A percentile compares a stretch with the other conserved stretches of the same genome.
Conservation (phyloP, 2,329 filamentous ascomycete genomes). For the Arthrobotrys sinensis region DNA sequence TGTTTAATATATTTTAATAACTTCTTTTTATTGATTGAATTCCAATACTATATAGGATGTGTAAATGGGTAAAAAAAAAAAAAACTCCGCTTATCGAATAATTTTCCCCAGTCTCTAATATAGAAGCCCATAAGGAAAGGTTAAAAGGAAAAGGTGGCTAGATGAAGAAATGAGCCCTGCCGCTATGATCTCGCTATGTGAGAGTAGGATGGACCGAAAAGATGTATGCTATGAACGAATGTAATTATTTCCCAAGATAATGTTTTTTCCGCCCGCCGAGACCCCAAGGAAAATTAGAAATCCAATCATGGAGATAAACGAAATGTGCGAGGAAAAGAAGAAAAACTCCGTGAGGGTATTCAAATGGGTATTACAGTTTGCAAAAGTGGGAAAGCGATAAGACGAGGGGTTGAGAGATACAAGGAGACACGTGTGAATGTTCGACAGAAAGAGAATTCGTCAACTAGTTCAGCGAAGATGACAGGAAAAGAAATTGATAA, state of each 20-base stretch:
- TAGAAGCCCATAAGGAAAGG: slow-evolving; percentile 50
- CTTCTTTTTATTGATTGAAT: slow-evolving; percentile 34
- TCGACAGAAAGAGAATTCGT: slow-evolving; percentile 48
- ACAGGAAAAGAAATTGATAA: slow-evolving; percentile 43
- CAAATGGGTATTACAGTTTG: slow-evolving; percentile 60
- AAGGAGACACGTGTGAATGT: slow-evolving; percentile 42
- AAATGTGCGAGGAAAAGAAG: slow-evolving; percentile 34
- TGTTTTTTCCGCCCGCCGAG: slow-evolving; percentile 37
- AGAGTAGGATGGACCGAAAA: slow-evolving; percentile 28
- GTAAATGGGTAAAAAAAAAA: slow-evolving; percentile 9
- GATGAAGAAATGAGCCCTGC: slow-evolving; percentile 54
- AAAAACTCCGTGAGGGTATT: slow-evolving; percentile 60
- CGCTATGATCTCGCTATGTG: slow-evolving; percentile 59
- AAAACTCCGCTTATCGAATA: slow-evolving; percentile 60
- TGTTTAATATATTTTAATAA: slow-evolving; percentile 44
- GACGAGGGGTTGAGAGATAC: slow-evolving; percentile 34
- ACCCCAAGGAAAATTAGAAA: slow-evolving; percentile 33
- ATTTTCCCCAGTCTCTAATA: slow-evolving; percentile 58
- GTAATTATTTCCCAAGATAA: slow-evolving; percentile 56
- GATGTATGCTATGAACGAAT: slow-evolving; percentile 48
- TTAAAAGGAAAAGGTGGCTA: slow-evolving; percentile 37
- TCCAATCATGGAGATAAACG: slow-evolving; percentile 36
- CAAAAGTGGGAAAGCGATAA: slow-evolving; percentile 43
- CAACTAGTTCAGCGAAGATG: slow-evolving; percentile 31
- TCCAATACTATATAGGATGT: slow-evolving; percentile 44